Evolutionary conservation across 2,329 filamentous ascomycete species (phyloP), one percentile per base, ranked within the genome.

Genomic region (Mariannaea sp.): DNA sequence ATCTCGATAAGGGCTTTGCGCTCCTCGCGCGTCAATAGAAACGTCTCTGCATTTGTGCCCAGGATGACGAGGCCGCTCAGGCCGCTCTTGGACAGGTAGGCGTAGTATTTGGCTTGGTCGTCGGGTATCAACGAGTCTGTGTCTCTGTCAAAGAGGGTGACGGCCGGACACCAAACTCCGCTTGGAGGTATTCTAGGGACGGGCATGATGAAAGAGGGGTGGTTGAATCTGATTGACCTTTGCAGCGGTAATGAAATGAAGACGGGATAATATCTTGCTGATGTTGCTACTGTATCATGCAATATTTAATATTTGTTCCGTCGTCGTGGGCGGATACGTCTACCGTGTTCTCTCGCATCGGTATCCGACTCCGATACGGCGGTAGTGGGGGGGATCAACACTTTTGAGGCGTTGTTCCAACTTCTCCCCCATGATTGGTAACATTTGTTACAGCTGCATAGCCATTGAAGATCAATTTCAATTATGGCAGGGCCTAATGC

Each of bases 11-110:
- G 75, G 24, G 74, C 71, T 47, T 73, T 74, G 50, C 83, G 78
- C 69, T 86, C 83, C 56, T 82, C 78, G 22, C 80, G 80, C 3
- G 81, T 84, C 27, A 83, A 59, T 32, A 83, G 73, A 64, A 82
- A 81, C 8, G 80, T 76, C 61, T 83, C 80, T 10, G 80, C 78
- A 62, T 83, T 83, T 20, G 80, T 82, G 29, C 80, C 80, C 14
- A 82, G 73, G 46, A 82, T 75, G 12, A 82, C 78, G 7, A 83
- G 73, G 2, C 80, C 80, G 0, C 75, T 70, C 1, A 83, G 73
- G 0, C 80, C 78, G 1, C 75, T 77, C 14, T 65, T 71, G 3
- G 80, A 76, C 3, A 83, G 74, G 61, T 82, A 81, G 4, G 72
- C 57, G 64, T 77, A 82, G 65, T 82, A 83, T 60, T 77, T 72